Evolutionary conservation across 1,284 basidiomycete species (phyloP), one percentile per base, ranked within the genome.

Genomic region (Marasmius tenuissimus): DNA sequence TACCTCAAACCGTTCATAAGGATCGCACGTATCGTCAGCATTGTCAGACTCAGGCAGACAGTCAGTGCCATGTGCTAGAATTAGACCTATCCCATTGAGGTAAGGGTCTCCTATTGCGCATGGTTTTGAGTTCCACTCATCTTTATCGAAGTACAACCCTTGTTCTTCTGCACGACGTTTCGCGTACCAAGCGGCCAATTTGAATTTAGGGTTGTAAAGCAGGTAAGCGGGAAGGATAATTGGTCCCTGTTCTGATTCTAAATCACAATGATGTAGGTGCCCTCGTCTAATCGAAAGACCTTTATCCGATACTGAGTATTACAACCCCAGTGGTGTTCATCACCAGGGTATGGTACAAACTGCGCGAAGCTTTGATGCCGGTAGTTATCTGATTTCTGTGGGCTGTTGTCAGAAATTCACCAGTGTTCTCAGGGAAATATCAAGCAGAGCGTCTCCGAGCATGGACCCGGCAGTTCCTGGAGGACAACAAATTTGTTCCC

Each of bases 241-340:
- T 4, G 20, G 18, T 1, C 39, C 55, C 4, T 42, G 39, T 42
- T 57, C 55, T 7, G 55, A 57, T 4, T 45, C 38, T 42, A 57
- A 18, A 12, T 57, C 55, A 27, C 34, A 14, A n/a, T n/a, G 16
- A 57, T 57, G 14, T 57, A 57, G 38, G 4, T 27, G 2, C 45
- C 38, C 40, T 57, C 39, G 20, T 27, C 20, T 1, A 42, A 2
- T 3, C 27, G 18, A 4, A n/a, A 57, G 6, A 57, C 55, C 1
- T 27, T 14, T 22, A 57, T 45, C 2, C 55, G 20, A 16, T 42
- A 14, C 7, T 38, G 22, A 1, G 33, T 14, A 2, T 7, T 33
- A n/a, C 10, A 9, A 10, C 60, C 60, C 60, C 60, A 61, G 4
- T 35, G n/a, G 3, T 22, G 8, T 33, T 57, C 60, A 40, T 61